Conservation (phyloP, 768 basidiomycete genomes). For the Melanogaster broomeanus region DNA sequence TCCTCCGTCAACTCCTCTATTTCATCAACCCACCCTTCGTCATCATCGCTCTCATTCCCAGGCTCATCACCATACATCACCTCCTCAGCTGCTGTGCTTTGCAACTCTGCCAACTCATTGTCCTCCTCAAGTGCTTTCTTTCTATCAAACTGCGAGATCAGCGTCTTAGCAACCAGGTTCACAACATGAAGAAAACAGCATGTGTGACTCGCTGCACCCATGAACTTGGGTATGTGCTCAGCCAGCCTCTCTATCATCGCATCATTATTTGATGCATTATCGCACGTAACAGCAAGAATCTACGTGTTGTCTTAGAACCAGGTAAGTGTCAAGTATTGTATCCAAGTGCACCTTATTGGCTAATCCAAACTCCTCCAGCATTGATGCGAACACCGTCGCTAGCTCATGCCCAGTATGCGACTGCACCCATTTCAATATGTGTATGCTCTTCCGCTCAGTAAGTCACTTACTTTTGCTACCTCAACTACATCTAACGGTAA, state of each 20-base stretch:
- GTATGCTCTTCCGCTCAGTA: too few species aligned
- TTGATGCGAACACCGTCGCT: slow-evolving; percentile 6
- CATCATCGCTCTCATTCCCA: slow-evolving; percentile 1
- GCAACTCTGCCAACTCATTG: not conserved
- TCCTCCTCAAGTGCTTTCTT: slow-evolving; percentile 31
- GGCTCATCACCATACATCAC: not conserved
- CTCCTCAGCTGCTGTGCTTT: not conserved
- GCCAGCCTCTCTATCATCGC: slow-evolving; percentile 19
- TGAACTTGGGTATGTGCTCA: slow-evolving; percentile 21
- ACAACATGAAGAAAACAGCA: slow-evolving; percentile 43
- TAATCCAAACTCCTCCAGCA: slow-evolving; percentile 26
- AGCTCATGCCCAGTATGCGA: too few species aligned
- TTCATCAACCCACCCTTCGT: slow-evolving; percentile 19
- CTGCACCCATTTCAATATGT: too few species aligned
- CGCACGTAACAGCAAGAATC: slow-evolving; percentile 20
- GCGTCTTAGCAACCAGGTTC: slow-evolving; percentile 27
- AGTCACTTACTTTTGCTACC: too few species aligned
- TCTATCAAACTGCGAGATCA: not conserved
- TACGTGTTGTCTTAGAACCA: slow-evolving; percentile 8
- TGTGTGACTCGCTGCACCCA: slow-evolving; percentile 23
- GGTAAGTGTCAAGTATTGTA: not conserved
- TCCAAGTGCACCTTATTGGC: slow-evolving; percentile 3
- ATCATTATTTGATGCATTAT: slow-evolving; percentile 31
- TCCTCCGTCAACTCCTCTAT: slow-evolving; percentile 8
- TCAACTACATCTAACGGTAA: slow-evolving; percentile 31